Conservation (phyloP, 768 basidiomycete species). For the Dioszegia aurantiaca region DNA sequence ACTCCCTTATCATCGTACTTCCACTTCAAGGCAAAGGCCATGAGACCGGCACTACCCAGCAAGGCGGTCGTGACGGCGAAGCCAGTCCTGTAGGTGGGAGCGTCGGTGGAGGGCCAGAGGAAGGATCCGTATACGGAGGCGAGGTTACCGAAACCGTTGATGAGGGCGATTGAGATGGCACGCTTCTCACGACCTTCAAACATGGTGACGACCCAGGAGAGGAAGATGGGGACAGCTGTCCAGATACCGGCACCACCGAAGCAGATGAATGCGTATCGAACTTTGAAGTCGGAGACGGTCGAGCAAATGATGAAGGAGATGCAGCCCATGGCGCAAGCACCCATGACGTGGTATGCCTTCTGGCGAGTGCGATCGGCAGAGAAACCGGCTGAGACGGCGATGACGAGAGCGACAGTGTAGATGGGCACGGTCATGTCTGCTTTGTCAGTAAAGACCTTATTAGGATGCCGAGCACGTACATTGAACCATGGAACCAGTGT, state of each 20-base stretch:
- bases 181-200: slow-evolving; percentile 49
- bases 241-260: slow-evolving; percentile 51
- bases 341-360: slow-evolving; percentile 43
- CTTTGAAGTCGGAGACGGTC: slow-evolving; percentile 31
- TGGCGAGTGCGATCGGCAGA: slow-evolving; percentile 43
- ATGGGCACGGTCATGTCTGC: slow-evolving; percentile 50
- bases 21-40: slow-evolving; percentile 31
- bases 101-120: slow-evolving; percentile 47
- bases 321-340: slow-evolving; percentile 23
- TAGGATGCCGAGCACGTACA: slow-evolving; percentile 22
- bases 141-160: slow-evolving; percentile 47
- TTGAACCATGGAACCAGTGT: slow-evolving; percentile 42
- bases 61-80: slow-evolving; percentile 44
- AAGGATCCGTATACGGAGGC: slow-evolving; percentile 50
- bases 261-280: slow-evolving; percentile 48
- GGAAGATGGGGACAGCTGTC: slow-evolving; percentile 47
- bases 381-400: slow-evolving; percentile 36
- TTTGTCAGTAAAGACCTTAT: slow-evolving; percentile 5
- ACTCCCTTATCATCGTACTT: slow-evolving; percentile 36
- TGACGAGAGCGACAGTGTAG: slow-evolving; percentile 46
- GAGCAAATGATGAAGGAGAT: slow-evolving; percentile 45
- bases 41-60: slow-evolving; percentile 29
- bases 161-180: slow-evolving; percentile 48
- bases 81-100: slow-evolving; percentile 43
- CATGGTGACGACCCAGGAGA: slow-evolving; percentile 49